Base-by-base conservation (phyloP, 169 alveolate species). In the Babesia ovis region DNA sequence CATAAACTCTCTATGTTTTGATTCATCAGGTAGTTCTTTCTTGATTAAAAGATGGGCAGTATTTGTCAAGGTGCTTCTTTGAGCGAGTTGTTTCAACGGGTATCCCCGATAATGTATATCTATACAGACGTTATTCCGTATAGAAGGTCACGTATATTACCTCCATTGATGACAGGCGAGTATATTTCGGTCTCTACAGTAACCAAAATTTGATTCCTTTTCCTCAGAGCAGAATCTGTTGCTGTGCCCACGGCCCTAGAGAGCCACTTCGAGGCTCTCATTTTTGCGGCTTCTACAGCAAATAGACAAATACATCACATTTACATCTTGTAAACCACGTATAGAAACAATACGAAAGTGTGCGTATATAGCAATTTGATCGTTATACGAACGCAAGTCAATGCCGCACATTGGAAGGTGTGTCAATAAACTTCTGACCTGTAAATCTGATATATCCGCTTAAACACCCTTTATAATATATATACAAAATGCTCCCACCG, bases 181-280 rank as follows among this genome's bases (percentile, higher is more conserved):
- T 77, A 77, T 48, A 77, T 66, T 64, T 56, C 68, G 8, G 86
- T 77, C 45, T 77, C 86, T 14, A 68, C 86, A 16, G 74, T 46
- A 5, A 77, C 55, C 35, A 77, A 20, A 42, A 43, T 55, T 23
- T 58, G 27, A 31, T 77, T 73, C 55, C 73, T 56, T 9, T 42
- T 64, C 27, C 67, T 77, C 31, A 60, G 46, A 16, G 66, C 29
- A 8, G 68, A n/a, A 18, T 55, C 50, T 12, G 35, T 35, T 22
- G 22, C 42, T 9, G 73, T 56, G 32, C 39, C 18, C 55, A 77
- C 31, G 39, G 71, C 51, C 53, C 80, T 68, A 25, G 22, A 18
- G 27, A 45, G 27, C 42, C 8, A 42, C 20, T 48, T 25, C 5
- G 25, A 4, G 14, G 53, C 64, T 61, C 34, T 64, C 74, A 64